These are phyloP conservation scores for Secale cereale DNA, from an alignment of 176 grass and related monocot species.

Conservation along the genomic window DNA sequence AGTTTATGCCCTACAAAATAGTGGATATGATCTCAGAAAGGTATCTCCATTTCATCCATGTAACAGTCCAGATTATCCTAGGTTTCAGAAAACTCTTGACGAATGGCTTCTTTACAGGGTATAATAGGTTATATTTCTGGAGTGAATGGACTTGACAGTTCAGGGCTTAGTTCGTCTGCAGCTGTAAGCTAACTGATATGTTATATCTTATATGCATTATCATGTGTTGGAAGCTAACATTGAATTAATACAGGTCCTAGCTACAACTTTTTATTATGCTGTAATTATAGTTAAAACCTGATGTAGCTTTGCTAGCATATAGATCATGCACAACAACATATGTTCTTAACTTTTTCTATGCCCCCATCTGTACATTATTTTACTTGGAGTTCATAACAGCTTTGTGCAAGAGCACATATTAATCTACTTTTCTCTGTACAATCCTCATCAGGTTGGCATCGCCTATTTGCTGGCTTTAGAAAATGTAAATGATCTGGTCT, in stretches of 20 bases:
- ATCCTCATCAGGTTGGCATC: conserved; percentile 76
- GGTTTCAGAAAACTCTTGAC: neutral
- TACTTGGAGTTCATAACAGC: neutral
- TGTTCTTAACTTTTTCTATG: neutral
- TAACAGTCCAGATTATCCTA: conserved; percentile 10
- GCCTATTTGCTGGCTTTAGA: conserved; percentile 93
- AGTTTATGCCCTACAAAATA: conserved; percentile 81
- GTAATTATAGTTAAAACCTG: neutral
- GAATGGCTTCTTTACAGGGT: conserved; percentile 47
- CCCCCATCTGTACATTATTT: neutral
- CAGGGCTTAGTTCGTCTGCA: conserved; percentile 95
- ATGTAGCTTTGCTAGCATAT: neutral
- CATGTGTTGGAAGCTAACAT: neutral
- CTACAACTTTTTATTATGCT: neutral
- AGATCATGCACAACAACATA: neutral
- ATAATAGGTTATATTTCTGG: conserved; percentile 88
- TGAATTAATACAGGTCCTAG: neutral
- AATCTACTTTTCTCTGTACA: neutral
- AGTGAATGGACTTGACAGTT: conserved; percentile 84
- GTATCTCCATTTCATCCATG: conserved; percentile 32
- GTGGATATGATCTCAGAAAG: conserved; percentile 82
- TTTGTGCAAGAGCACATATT: conserved; percentile 8
- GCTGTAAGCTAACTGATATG: conserved; percentile 57
- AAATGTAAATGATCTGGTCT: conserved; percentile 58
- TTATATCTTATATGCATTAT: conserved; percentile 1